Evolutionary conservation across 805 yeast genomes (phyloP).

Genomic region (Wickerhamia fluorescens): DNA sequence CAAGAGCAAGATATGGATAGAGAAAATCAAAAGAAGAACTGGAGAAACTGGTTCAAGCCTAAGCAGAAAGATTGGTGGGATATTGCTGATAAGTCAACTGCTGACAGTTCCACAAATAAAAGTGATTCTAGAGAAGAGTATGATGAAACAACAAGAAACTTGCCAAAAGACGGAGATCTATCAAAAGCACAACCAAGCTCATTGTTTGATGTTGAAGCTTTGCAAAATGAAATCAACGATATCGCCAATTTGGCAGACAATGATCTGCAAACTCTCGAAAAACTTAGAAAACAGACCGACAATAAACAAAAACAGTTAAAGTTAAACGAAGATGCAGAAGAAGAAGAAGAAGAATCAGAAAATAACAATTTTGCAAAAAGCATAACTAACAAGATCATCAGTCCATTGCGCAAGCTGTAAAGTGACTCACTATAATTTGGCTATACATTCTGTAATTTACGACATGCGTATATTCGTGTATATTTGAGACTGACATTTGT

Average conservation of each 20-base stretch:
- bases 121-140: slow-evolving; percentile 8
- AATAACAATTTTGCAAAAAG: neutral
- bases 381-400: neutral
- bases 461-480: slow-evolving; percentile 3
- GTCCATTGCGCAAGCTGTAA: neutral
- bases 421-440: too few relatives aligned
- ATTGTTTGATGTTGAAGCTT: slow-evolving; percentile 41
- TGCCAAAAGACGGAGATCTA: slow-evolving; percentile 8
- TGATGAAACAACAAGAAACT: slow-evolving; percentile 4
- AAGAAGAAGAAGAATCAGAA: slow-evolving; percentile 9
- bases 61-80: slow-evolving; percentile 56
- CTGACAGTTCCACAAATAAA: neutral
- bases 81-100: slow-evolving; percentile 24
- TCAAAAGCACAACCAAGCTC: slow-evolving; percentile 8
- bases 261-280: slow-evolving; percentile 9
- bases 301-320: slow-evolving; percentile 2
- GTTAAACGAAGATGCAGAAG: slow-evolving; percentile 17
- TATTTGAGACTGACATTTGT: slow-evolving; percentile 2
- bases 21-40: slow-evolving; percentile 29
- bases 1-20: slow-evolving; percentile 28
- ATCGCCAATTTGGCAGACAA: slow-evolving; percentile 32
- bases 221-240: slow-evolving; percentile 37
- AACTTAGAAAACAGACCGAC: slow-evolving; percentile 11
- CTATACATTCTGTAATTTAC: too few relatives aligned
- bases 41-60: slow-evolving; percentile 44